Conservation (phyloP, 768 basidiomycete species). For the Kwoniella mangroviensis region DNA sequence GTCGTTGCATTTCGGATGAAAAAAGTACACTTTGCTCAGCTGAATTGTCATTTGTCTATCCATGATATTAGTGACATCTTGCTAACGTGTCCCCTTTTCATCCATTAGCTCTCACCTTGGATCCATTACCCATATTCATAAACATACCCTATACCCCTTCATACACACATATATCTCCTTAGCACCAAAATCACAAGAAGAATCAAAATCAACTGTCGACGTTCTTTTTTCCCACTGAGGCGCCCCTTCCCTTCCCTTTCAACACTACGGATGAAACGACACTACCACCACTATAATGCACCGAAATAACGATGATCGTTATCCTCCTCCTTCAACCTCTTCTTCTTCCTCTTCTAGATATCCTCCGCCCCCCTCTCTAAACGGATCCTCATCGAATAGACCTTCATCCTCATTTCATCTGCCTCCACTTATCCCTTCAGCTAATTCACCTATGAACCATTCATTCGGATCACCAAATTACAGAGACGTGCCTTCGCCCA, state of each 20-base stretch:
- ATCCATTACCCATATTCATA: background rate
- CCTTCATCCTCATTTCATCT: conserved; percentile 31
- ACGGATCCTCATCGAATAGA: conserved; percentile 8
- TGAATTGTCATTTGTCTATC: no score
- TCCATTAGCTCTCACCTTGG: background rate
- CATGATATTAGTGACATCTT: no score
- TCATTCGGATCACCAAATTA: conserved; percentile 29
- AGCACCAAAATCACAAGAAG: background rate
- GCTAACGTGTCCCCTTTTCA: background rate
- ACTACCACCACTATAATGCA: conserved; percentile 19
- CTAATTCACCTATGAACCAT: conserved; percentile 24
- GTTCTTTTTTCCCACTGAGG: background rate
- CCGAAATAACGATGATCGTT: conserved; percentile 12
- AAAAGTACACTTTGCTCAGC: no score
- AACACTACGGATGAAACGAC: conserved; percentile 8
- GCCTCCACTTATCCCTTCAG: conserved; percentile 35
- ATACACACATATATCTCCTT: background rate
- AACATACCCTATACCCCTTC: background rate
- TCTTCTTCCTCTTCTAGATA: conserved; percentile 8
- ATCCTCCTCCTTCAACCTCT: background rate
- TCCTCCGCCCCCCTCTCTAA: conserved; percentile 10
- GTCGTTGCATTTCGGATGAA: no score
- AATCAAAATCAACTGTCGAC: background rate
- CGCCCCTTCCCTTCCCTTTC: background rate
- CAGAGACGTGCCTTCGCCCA: conserved; percentile 30